phyloP scores from a whole-genome alignment of 164 flowering plant species.

The Umbilicus rupestris region DNA sequence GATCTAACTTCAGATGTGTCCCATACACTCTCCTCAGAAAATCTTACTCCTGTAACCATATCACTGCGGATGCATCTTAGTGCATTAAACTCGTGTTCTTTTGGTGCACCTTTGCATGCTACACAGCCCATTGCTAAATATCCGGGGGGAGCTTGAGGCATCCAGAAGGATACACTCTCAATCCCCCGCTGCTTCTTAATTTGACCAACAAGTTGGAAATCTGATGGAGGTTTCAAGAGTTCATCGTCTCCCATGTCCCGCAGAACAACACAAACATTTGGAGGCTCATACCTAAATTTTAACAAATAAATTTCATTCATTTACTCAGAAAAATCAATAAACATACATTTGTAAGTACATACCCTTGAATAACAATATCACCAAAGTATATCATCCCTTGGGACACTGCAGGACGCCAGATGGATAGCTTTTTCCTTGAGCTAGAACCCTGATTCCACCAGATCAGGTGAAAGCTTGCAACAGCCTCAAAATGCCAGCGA shows the following conservation, averaged over 20 bases:
- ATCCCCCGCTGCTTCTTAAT: constrained; percentile 70
- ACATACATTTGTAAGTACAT: constrained; percentile 14
- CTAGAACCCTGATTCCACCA: constrained; percentile 89
- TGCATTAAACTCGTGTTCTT: constrained; percentile 42
- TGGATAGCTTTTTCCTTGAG: constrained; percentile 70
- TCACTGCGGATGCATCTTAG: constrained; percentile 84
- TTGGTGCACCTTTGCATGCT: constrained; percentile 72
- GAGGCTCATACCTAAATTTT: constrained; percentile 73
- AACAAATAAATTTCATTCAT: constrained; percentile 7
- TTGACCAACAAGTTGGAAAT: constrained; percentile 69
- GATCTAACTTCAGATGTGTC: constrained; percentile 59
- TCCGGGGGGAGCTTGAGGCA: constrained; percentile 94
- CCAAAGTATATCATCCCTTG: constrained; percentile 77
- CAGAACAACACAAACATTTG: constrained; percentile 64
- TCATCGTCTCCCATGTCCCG: constrained; percentile 57
- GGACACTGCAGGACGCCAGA: constrained; percentile 91
- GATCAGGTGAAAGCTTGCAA: constrained; percentile 68
- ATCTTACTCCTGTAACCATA: constrained; percentile 75
- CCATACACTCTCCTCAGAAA: constrained; percentile 84
- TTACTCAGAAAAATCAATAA: neutral
- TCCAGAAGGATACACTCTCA: constrained; percentile 76
- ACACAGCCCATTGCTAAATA: constrained; percentile 87
- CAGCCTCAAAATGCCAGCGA: constrained; percentile 49
- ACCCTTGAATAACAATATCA: constrained; percentile 89
- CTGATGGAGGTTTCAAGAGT: constrained; percentile 51